phyloP scores from a whole-genome alignment of 2,329 filamentous ascomycete species.

The Aureobasidium sp. region DNA sequence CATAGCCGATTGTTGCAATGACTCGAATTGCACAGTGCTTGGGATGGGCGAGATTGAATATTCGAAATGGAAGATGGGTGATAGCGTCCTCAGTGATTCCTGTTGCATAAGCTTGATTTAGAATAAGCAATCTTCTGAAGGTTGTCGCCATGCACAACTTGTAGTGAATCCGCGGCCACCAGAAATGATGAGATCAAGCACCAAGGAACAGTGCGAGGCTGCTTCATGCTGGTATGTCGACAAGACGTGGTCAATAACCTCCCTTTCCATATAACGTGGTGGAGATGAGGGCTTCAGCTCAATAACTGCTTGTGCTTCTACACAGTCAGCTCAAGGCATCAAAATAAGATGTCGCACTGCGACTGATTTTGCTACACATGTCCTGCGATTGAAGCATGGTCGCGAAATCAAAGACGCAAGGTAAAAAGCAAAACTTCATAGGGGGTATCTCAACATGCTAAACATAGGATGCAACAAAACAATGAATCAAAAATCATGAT shows the following conservation, averaged over 20 bases:
- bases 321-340: neutral
- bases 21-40: neutral
- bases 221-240: neutral
- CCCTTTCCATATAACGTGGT: neutral
- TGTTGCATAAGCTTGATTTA: neutral
- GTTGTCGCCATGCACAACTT: neutral
- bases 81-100: neutral
- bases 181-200: neutral
- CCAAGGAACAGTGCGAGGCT: neutral
- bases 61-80: neutral
- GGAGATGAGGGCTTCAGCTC: neutral
- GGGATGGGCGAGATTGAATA: neutral
- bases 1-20: neutral
- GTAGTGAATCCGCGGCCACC: too few relatives aligned
- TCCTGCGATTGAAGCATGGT: neutral
- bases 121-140: neutral
- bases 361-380: neutral
- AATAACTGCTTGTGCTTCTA: neutral
- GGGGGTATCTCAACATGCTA: conserved; percentile 13
- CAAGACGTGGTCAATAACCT: neutral
- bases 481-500: neutral
- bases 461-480: neutral
- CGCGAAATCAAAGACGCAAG: neutral
- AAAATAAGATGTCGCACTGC: neutral
- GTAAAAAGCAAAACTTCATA: neutral